Percentiles rank a stretch among this genome's conserved stretches.
Evolutionary conservation across 2,329 filamentous ascomycete species (phyloP).

Genomic region (Penicillium hordei): DNA sequence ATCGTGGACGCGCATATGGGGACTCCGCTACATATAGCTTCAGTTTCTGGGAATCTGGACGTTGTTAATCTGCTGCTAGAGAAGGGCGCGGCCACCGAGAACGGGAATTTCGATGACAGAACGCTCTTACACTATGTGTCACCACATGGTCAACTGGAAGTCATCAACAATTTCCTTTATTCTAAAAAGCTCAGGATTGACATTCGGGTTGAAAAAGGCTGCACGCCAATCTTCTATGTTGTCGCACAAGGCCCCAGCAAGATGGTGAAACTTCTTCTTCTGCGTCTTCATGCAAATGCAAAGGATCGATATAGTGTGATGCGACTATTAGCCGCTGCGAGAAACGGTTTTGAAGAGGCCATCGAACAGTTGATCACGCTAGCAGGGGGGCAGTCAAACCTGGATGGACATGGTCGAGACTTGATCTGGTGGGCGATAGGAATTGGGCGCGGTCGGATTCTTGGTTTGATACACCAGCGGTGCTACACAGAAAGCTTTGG

Average conservation of each 20-base stretch:
- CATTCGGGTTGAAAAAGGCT: not conserved
- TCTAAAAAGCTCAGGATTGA: not conserved
- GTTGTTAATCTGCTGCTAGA: not conserved
- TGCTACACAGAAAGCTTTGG: not conserved
- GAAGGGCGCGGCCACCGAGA: not conserved
- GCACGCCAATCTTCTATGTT: not conserved
- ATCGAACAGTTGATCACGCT: not conserved
- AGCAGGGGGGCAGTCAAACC: not conserved
- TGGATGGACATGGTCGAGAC: not conserved
- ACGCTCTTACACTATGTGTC: not conserved
- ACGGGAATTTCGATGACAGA: not conserved
- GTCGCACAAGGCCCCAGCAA: not conserved
- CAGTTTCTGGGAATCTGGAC: not conserved
- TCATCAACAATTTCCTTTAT: not conserved
- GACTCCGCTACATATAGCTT: not conserved
- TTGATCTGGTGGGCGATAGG: not conserved
- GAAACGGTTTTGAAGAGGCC: not conserved
- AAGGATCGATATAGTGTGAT: not conserved
- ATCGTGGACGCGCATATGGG: not conserved
- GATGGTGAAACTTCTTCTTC: not conserved
- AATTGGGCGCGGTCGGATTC: not conserved
- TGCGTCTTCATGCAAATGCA: not conserved
- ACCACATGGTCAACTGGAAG: not conserved
- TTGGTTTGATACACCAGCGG: not conserved
- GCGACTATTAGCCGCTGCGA: not conserved